Evolutionary conservation across 2,329 filamentous ascomycete species (phyloP).

Genomic region (Penicillium freii): DNA sequence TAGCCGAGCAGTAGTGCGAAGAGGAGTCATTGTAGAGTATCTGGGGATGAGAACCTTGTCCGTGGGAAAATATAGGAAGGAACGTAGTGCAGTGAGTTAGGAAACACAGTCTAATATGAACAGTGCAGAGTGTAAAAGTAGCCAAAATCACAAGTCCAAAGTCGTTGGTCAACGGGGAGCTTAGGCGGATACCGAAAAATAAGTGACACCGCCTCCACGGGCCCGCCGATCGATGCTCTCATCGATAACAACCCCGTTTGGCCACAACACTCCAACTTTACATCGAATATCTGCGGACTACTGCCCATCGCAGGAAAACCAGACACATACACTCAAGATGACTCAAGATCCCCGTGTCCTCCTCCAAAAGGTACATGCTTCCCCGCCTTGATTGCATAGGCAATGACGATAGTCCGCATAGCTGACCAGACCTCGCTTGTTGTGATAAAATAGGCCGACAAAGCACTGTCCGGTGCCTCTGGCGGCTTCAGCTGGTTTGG

Average conservation of each 20-base stretch:
- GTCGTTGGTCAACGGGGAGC: constrained; percentile 1
- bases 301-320: background rate
- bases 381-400: constrained; percentile 15
- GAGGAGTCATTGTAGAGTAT: constrained; percentile 10
- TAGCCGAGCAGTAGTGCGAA: constrained; percentile 20
- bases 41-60: background rate
- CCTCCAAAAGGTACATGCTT: constrained; percentile 65
- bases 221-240: constrained; percentile 25
- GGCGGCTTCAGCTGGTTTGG: constrained; percentile 89
- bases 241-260: constrained; percentile 13
- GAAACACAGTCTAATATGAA: background rate
- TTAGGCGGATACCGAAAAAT: constrained; percentile 12
- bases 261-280: constrained; percentile 20
- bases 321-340: constrained; percentile 50
- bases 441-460: constrained; percentile 69
- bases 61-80: background rate
- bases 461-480: constrained; percentile 69
- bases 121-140: background rate
- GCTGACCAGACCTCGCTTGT: constrained; percentile 27
- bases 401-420: constrained; percentile 29
- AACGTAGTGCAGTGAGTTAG: background rate
- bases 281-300: constrained; percentile 8
- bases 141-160: background rate
- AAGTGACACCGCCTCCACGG: constrained; percentile 24
- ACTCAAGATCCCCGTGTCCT: constrained; percentile 74